phyloP scores from a whole-genome alignment of 1,284 basidiomycete species.

The Microbotryomycetes sp. region DNA sequence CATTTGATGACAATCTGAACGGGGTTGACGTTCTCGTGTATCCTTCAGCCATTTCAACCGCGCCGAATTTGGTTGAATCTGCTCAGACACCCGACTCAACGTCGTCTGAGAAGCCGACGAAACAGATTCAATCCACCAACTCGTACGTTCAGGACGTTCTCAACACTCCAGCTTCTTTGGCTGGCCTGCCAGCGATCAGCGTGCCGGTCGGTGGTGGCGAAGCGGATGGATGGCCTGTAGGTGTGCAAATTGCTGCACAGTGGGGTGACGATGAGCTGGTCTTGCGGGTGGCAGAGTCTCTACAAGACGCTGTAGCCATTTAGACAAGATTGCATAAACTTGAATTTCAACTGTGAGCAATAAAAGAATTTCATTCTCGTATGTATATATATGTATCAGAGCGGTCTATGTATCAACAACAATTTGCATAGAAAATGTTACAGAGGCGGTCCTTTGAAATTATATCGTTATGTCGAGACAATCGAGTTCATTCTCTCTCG shows the following conservation, averaged over 20 bases:
- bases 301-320: slow-evolving; percentile 41
- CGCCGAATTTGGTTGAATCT: slow-evolving; percentile 51
- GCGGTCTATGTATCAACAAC: too few species aligned
- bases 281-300: slow-evolving; percentile 51
- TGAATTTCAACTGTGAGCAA: background rate
- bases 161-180: slow-evolving; percentile 84
- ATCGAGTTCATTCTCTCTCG: background rate
- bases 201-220: slow-evolving; percentile 55
- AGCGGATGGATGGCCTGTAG: slow-evolving; percentile 72
- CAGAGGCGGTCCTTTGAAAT: background rate
- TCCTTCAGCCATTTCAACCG: slow-evolving; percentile 72
- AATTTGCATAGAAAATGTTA: background rate
- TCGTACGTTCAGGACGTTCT: slow-evolving; percentile 83
- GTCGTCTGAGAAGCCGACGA: too few species aligned
- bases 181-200: slow-evolving; percentile 74
- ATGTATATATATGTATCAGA: too few species aligned
- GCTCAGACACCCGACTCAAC: background rate
- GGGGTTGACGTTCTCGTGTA: slow-evolving; percentile 75
- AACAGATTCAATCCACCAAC: background rate
- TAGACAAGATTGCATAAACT: background rate
- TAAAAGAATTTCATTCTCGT: too few species aligned
- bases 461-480: background rate
- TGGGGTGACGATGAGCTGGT: slow-evolving; percentile 78
- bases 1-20: background rate
- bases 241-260: slow-evolving; percentile 75